These are phyloP conservation scores for Cytospora paraplurivora DNA, from an alignment of 2,329 filamentous ascomycete species.

Conservation along the genomic window DNA sequence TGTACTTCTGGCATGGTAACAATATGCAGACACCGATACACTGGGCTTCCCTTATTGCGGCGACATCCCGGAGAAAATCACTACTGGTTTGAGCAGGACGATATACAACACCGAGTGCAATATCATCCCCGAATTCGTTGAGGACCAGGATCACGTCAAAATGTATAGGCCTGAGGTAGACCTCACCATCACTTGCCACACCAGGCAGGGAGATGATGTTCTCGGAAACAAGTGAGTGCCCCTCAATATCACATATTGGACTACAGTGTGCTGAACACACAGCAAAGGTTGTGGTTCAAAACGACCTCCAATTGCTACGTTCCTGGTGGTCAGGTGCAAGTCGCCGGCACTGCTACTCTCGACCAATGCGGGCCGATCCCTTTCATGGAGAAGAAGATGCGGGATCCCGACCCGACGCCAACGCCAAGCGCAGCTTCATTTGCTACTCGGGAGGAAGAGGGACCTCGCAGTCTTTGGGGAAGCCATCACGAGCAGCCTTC, in stretches of 20 bases:
- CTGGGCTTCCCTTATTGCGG: slow-evolving; percentile 24
- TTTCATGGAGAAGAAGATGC: slow-evolving; percentile 27
- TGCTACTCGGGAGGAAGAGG: not conserved
- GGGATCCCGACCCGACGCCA: slow-evolving; percentile 21
- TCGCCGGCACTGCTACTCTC: slow-evolving; percentile 16
- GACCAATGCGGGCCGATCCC: slow-evolving; percentile 27
- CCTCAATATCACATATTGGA: no score
- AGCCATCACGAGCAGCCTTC: no score
- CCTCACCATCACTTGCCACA: slow-evolving; percentile 26
- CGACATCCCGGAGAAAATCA: slow-evolving; percentile 4
- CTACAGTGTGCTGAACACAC: not conserved
- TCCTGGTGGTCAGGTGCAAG: slow-evolving; percentile 21
- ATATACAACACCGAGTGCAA: slow-evolving; percentile 28
- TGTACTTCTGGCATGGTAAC: not conserved
- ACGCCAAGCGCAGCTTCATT: not conserved
- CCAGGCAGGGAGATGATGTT: not conserved
- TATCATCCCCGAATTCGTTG: slow-evolving; percentile 24
- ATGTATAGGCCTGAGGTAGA: slow-evolving; percentile 28
- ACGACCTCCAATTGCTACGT: slow-evolving; percentile 28
- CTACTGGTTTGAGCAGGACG: slow-evolving; percentile 19
- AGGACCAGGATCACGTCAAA: slow-evolving; percentile 23
- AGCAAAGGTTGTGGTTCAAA: slow-evolving; percentile 22
- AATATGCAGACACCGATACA: slow-evolving; percentile 16
- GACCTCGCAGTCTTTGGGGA: not conserved
- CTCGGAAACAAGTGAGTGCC: slow-evolving; percentile 18